Evolutionary conservation across 1,284 basidiomycete genomes (phyloP).

Genomic region (Flammula alnicola): DNA sequence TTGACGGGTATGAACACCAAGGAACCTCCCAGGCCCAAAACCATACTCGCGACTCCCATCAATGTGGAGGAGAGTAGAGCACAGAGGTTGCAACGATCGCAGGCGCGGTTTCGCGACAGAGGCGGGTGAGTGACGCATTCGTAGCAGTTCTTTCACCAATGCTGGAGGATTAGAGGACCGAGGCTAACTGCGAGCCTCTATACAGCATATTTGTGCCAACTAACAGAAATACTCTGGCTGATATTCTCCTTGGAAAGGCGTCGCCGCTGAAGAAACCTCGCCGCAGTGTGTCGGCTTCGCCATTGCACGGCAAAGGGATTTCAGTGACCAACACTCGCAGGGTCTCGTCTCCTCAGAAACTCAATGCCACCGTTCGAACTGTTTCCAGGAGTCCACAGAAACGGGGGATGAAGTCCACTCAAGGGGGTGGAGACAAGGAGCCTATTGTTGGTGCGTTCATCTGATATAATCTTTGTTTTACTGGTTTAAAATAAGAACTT

Average conservation of each 20-base stretch:
- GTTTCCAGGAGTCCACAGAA: slow-evolving; percentile 24
- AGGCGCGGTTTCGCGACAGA: slow-evolving; percentile 63
- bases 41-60: slow-evolving; percentile 28
- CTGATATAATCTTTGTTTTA: neutral
- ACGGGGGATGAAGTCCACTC: slow-evolving; percentile 7
- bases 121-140: slow-evolving; percentile 67
- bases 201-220: slow-evolving; percentile 43
- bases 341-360: slow-evolving; percentile 2
- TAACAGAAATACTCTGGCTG: slow-evolving; percentile 37
- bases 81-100: slow-evolving; percentile 56
- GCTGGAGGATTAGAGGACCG: no score
- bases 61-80: slow-evolving; percentile 58
- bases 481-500: neutral
- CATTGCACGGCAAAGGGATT: slow-evolving; percentile 16
- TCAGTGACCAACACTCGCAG: slow-evolving; percentile 2
- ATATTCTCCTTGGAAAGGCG: slow-evolving; percentile 42
- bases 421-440: neutral
- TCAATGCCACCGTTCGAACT: slow-evolving; percentile 7
- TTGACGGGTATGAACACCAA: slow-evolving; percentile 12
- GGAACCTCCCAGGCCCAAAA: slow-evolving; percentile 21
- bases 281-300: slow-evolving; percentile 33
- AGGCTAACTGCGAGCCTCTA: no score
- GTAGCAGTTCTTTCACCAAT: no score
- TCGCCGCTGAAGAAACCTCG: slow-evolving; percentile 31
- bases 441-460: neutral